Evolutionary conservation across 345 rosid genomes (phyloP).

Genomic region (Gossypium bickii): DNA sequence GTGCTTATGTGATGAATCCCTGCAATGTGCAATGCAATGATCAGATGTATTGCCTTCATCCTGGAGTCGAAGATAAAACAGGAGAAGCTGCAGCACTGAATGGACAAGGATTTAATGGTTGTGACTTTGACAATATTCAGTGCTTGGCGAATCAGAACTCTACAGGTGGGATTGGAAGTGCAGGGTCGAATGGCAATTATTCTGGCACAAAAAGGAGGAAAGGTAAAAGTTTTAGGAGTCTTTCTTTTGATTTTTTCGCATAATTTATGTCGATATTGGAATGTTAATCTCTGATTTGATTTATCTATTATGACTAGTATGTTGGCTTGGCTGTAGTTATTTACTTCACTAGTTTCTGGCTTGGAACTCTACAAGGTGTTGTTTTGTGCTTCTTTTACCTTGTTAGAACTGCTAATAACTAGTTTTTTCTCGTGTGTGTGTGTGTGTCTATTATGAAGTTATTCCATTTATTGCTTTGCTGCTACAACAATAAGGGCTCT

Average conservation of each 20-base stretch:
- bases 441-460: not conserved
- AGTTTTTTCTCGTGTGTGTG: not conserved
- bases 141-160: constrained; percentile 59
- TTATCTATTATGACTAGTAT: not conserved
- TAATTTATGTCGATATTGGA: not conserved
- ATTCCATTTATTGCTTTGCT: not conserved
- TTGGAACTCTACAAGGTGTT: not conserved
- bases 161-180: constrained; percentile 41
- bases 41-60: constrained; percentile 63
- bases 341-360: not conserved
- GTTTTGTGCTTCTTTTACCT: not conserved
- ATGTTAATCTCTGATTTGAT: not conserved
- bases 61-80: constrained; percentile 43
- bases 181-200: constrained; percentile 33
- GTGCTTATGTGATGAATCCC: constrained; percentile 68
- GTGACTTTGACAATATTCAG: constrained; percentile 66
- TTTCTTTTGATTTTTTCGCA: not conserved
- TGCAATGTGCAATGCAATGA: constrained; percentile 74
- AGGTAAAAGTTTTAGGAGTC: constrained; percentile 43
- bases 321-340: not conserved
- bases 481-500: not conserved
- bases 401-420: not conserved
- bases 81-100: constrained; percentile 43
- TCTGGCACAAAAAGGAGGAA: constrained; percentile 55
- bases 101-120: constrained; percentile 47